Evolutionary conservation across 148 eudicot genomes (phyloP).

Genomic region (Rhododendron mucronatum): DNA sequence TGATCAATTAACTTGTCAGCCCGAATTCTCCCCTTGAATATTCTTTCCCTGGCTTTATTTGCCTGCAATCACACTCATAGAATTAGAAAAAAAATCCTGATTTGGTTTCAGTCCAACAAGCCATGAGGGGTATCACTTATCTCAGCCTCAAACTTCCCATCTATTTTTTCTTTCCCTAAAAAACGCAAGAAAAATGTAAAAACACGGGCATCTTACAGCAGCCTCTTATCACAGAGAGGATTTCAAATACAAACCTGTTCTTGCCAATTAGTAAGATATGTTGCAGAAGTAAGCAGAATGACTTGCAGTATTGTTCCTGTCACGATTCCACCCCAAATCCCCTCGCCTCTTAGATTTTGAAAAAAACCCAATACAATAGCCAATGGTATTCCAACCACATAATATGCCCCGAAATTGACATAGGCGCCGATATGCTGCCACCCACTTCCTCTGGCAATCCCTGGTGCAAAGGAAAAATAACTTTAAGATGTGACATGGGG

Average conservation of each 20-base stretch:
- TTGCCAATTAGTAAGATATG: constrained; percentile 27
- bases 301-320: constrained; percentile 15
- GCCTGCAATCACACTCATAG: constrained; percentile 10
- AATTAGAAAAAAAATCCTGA: neutral
- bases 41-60: constrained; percentile 2
- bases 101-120: neutral
- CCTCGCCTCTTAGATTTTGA: constrained; percentile 26
- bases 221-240: neutral
- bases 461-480: constrained; percentile 7
- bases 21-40: constrained; percentile 7
- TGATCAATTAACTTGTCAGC: neutral
- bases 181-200: neutral
- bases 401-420: constrained; percentile 40
- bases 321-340: constrained; percentile 23
- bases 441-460: constrained; percentile 44
- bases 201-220: neutral
- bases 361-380: constrained; percentile 25
- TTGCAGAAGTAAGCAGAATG: constrained; percentile 8
- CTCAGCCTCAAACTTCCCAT: no score
- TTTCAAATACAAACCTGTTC: constrained; percentile 17
- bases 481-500: neutral
- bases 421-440: constrained; percentile 41
- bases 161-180: neutral
- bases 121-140: neutral
- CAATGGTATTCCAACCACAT: constrained; percentile 31